Percentiles rank a stretch among this genome's conserved stretches.
phyloP scores from a whole-genome alignment of 345 rosid genomes.

The Schrenkiella parvula region DNA sequence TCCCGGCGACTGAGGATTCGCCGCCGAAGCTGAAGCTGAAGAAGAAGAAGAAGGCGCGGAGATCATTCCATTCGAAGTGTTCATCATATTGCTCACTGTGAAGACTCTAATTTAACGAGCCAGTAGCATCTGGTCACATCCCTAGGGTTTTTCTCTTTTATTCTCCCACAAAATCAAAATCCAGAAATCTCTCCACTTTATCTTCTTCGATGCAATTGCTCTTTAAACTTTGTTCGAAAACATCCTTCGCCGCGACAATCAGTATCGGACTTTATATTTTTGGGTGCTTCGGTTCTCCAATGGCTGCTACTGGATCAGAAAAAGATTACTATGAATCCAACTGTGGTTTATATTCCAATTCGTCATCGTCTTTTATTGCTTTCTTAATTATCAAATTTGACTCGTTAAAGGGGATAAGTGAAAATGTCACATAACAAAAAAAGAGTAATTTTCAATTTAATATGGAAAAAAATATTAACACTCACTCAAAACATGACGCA shows the following conservation, averaged over 20 bases:
- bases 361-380: too few species aligned
- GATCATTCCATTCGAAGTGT: conserved; percentile 77
- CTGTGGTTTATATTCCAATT: background rate
- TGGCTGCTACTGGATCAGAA: too few species aligned
- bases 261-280: too few species aligned
- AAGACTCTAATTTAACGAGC: conserved; percentile 18
- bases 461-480: too few species aligned
- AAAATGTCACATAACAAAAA: too few species aligned
- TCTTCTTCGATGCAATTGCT: conserved; percentile 6
- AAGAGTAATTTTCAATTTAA: too few species aligned
- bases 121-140: conserved; percentile 50
- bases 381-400: background rate
- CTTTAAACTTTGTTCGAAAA: background rate
- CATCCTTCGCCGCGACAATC: background rate
- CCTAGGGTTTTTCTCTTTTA: conserved; percentile 29
- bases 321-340: background rate
- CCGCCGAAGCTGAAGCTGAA: conserved; percentile 64
- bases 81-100: conserved; percentile 55
- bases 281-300: too few species aligned
- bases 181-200: background rate
- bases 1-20: conserved; percentile 75
- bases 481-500: too few species aligned
- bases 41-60: conserved; percentile 65
- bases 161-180: background rate
- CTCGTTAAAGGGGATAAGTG: background rate